Base-by-base conservation (phyloP, 2,329 filamentous ascomycete genomes). In the Thielaviopsis musarum region DNA sequence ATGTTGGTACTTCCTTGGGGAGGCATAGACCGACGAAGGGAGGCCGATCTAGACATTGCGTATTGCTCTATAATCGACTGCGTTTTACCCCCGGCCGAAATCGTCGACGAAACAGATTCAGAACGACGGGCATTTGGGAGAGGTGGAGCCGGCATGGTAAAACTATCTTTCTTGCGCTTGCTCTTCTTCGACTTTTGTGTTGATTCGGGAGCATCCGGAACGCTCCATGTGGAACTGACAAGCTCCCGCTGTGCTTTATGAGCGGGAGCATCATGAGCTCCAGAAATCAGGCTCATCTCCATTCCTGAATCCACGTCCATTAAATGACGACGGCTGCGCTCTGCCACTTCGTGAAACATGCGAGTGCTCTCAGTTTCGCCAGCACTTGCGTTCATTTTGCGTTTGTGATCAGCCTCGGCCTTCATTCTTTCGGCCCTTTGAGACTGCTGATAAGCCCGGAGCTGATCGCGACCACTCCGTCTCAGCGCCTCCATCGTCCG, bases 401-500 rank as follows among this genome's bases (percentile, higher is more conserved):
- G 53, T 48, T 61, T 51, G 13, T 28, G 22, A 19, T 15, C 34
- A 5, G 28, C 38, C 53, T 66, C 66, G 9, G 70, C 67, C 60
- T 72, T 68, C 54, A 72, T 71, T 26, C 69, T 66, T 28, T 67
- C 69, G 19, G 64, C 67, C 38, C 68, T 67, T 58, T 72, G 72
- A 3, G 70, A 69, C 26, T 71, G 69, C 30, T 73, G 73, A 65
- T 76, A 80, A 2, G 70, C 68, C 28, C 73, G 73, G 63, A 77
- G 72, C 62, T 77, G 73, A 49, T 80, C 77, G 56, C 77, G 74
- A 21, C 76, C 78, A 49, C 74, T 72, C 34, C 72, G 72, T 7
- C 79, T 76, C 22, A 80, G 73, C n/a, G 72, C 71, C 59, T 74
- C 72, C 17, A 78, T 71, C 2, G 75, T 73, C 19, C 72, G 73